These are phyloP conservation scores for Trichoderma semiorbis DNA, from an alignment of 2,329 filamentous ascomycete species.

Conservation along the genomic window DNA sequence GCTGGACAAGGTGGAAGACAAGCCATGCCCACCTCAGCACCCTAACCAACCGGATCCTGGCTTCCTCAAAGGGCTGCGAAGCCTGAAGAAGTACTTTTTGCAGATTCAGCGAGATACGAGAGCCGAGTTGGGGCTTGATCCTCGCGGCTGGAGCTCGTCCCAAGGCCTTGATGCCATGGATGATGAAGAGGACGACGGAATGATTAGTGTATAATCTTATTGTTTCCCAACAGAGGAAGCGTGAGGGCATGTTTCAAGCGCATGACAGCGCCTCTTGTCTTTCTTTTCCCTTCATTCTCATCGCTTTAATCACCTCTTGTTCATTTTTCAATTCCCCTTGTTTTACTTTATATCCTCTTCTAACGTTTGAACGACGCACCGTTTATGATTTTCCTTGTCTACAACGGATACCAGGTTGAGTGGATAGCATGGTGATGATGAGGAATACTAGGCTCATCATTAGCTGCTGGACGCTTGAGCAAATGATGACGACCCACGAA, in stretches of 20 bases:
- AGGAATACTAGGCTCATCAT: neutral
- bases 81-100: conserved; percentile 78
- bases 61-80: conserved; percentile 80
- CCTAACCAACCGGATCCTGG: conserved; percentile 80
- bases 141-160: conserved; percentile 26
- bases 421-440: neutral
- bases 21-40: conserved; percentile 75
- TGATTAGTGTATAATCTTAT: conserved; percentile 31
- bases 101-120: conserved; percentile 78
- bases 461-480: neutral
- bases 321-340: neutral
- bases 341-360: conserved; percentile 8
- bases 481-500: conserved; percentile 6
- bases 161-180: conserved; percentile 22
- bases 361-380: neutral
- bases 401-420: conserved; percentile 1
- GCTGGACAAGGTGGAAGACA: conserved; percentile 63
- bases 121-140: conserved; percentile 47
- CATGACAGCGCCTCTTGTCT: neutral
- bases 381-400: conserved; percentile 7
- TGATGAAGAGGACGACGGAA: conserved; percentile 33
- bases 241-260: neutral
- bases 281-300: neutral
- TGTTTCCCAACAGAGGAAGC: neutral
- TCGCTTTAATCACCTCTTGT: conserved; percentile 4